Evolutionary conservation across 441 rosid genomes (phyloP).

Genomic region (Raphanus hybrid): DNA sequence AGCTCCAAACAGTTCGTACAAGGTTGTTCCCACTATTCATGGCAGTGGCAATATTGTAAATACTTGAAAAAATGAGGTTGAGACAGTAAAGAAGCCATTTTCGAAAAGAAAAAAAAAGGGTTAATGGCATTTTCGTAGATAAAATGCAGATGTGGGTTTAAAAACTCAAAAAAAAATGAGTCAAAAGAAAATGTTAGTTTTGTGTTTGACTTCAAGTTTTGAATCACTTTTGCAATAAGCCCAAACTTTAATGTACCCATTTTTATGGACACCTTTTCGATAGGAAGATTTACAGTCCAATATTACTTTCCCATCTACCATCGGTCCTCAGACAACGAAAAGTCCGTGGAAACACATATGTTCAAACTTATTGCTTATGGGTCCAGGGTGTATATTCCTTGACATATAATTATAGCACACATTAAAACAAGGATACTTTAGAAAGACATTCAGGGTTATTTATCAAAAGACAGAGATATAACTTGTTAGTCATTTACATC

Average conservation of each 20-base stretch:
- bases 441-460: neutral
- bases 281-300: neutral
- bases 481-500: neutral
- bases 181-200: no score
- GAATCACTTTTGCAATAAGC: no score
- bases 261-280: neutral
- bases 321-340: neutral
- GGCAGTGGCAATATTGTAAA: no score
- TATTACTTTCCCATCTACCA: neutral
- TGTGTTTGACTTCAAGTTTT: no score
- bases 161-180: no score
- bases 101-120: no score
- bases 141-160: no score
- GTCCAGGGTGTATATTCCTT: neutral
- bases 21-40: no score
- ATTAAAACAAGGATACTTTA: neutral
- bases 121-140: no score
- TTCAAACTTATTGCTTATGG: neutral
- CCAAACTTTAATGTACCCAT: neutral
- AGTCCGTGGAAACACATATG: neutral
- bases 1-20: no score
- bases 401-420: neutral
- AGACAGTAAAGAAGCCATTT: no score
- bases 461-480: neutral
- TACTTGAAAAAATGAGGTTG: no score